Base-by-base conservation (phyloP, 495 filamentous ascomycete species). In the Penicillium robsamsonii region DNA sequence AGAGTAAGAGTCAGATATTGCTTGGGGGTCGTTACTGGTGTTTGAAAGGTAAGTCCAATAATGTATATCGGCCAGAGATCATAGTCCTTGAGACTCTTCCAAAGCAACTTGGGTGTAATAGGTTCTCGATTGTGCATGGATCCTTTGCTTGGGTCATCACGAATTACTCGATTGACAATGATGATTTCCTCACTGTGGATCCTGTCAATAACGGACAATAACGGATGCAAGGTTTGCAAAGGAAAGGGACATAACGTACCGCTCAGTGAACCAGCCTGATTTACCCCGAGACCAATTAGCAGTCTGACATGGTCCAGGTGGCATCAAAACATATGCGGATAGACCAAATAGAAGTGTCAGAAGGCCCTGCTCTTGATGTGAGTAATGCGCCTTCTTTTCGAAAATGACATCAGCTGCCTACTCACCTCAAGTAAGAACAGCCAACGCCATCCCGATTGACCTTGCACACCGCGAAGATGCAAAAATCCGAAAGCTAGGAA, bases 61-160 rank as follows among this genome's bases (percentile, higher is more conserved):
- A 81, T 53, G 53, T 87, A 87, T 1, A 87, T 61, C 40, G 70
- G 71, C 73, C 73, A 76, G 56, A 85, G 69, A 56, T 86, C 78
- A 63, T 71, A 84, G 53, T 87, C 83, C 22, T 66, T 70, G 41
- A 84, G 44, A 12, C 73, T 72, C 45, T 80, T 75, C 63, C 74
- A 80, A 24, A 87, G 65, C 3, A 73, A 61, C n/a, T 44, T 56
- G 0, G 69, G 74, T 0, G 73, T 79, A 9, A 87, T 72, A 1
- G 74, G 75, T 58, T 85, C 71, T 0, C 76, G 71, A 57, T 85
- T 87, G 65, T 87, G 79, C 83, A 86, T 87, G 47, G 64, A 63
- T 20, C 84, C 82, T 67, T 90, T 90, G 49, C 77, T 82, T 0
- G 89, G 89, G 61, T 91, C 88, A 35, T 91, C 89, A 5, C 87